Base-by-base conservation (phyloP, 768 basidiomycete genomes). In the Podaxis rugospora region DNA sequence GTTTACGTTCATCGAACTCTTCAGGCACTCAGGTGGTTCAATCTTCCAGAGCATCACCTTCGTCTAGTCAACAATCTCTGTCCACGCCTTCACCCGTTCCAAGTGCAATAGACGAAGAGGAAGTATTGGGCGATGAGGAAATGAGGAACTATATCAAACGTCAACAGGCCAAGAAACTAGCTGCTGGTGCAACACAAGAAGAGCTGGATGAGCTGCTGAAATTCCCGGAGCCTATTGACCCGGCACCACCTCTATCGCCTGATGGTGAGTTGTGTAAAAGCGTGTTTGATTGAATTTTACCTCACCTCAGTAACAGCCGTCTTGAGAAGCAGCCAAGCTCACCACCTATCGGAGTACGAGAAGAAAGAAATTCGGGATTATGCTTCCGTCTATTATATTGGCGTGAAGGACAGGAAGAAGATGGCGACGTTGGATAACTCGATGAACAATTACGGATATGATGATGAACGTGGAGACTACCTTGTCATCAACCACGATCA, bases 391-490 rank as follows among this genome's bases (percentile, higher is more conserved):
- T 98, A 93, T 73, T 96, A 77, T 68, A 77, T 90, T 56, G 95
- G 95, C 28, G 83, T 85, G 5, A 81, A 82, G 61, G 90, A 89
- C 69, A 86, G 85, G 69, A 98, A 98, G 80, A 94, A 93, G 69
- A 80, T 76, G 61, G 93, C 94, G 0, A 85, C 84, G 25, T 76
- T 80, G 6, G 89, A 93, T 56, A 81, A 84, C 64, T 72, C 89
- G 5, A 81, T 83, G 18, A 94, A 95, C 72, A 99, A 99, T 72
- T 85, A 90, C 68, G 92, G 97, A 28, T 99, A 95, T 67, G 97
- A 99, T 70, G 97, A 99, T 70, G 97, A 99, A 28, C 89, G 97
- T 35, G 97, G 97, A 36, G 97, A 99, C 75, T 99, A 99, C 67
- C 85, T 89, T 14, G 87, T 98, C 58, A 85, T 98, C 62, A 81